Evolutionary conservation across 441 rosid genomes (phyloP).

Genomic region (Brassica balearica): DNA sequence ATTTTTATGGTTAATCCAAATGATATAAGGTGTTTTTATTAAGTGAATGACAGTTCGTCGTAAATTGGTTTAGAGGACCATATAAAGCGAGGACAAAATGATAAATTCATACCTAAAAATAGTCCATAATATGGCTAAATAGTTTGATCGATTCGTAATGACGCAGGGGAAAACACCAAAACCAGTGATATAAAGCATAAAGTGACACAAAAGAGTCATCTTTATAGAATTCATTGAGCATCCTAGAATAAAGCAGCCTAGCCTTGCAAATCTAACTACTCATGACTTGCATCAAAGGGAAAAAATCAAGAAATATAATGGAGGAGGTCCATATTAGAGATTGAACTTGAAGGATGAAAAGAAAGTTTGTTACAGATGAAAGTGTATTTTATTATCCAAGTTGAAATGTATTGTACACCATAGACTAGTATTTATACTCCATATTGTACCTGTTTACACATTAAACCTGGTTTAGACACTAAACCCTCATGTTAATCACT

Average conservation of each 20-base stretch:
- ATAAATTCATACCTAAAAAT: background rate
- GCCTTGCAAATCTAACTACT: background rate
- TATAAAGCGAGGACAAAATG: background rate
- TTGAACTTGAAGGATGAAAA: too few relatives aligned
- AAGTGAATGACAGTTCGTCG: background rate
- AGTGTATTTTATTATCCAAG: too few relatives aligned
- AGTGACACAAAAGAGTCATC: background rate
- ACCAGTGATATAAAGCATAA: background rate
- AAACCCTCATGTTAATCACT: too few relatives aligned
- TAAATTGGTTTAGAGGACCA: background rate
- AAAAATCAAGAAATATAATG: background rate
- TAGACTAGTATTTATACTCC: too few relatives aligned
- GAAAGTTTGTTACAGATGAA: too few relatives aligned
- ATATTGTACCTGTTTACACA: too few relatives aligned
- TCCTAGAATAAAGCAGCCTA: background rate
- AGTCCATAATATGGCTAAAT: background rate
- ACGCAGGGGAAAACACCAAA: background rate
- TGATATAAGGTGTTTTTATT: background rate
- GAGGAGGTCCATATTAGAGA: background rate
- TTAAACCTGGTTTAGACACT: too few relatives aligned
- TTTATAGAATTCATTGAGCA: background rate
- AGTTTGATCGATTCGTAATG: background rate
- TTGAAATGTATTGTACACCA: too few relatives aligned
- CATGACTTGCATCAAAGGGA: background rate
- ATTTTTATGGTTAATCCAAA: background rate